Evolutionary conservation across 257 asterid genomes (phyloP).

Genomic region (Forsythia viridissima): DNA sequence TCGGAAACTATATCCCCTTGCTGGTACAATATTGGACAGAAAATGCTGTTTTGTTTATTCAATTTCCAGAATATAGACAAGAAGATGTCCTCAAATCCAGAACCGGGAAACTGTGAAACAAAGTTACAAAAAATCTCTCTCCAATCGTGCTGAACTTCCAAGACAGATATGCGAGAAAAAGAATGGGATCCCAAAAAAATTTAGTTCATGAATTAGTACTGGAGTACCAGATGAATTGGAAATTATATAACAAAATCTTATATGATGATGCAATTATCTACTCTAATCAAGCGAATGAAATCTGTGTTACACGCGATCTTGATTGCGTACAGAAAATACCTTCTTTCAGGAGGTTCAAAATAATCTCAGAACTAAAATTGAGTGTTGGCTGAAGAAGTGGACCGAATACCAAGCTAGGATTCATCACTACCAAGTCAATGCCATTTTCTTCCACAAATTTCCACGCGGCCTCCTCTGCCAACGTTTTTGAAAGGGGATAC

Average conservation of each 20-base stretch:
- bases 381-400: conserved; percentile 54
- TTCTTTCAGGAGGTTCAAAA: conserved; percentile 30
- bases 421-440: conserved; percentile 41
- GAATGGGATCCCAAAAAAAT: too few relatives aligned
- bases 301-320: background rate
- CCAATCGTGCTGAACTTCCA: too few relatives aligned
- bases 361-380: conserved; percentile 20
- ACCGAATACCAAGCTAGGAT: conserved; percentile 48
- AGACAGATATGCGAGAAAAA: too few relatives aligned
- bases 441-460: conserved; percentile 37
- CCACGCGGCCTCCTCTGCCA: conserved; percentile 55
- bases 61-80: too few relatives aligned
- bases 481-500: conserved; percentile 39
- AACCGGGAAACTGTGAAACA: too few relatives aligned
- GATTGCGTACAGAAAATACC: conserved; percentile 5
- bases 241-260: too few relatives aligned
- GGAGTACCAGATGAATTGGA: background rate
- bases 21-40: too few relatives aligned
- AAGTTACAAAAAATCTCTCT: too few relatives aligned
- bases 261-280: background rate
- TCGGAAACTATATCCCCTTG: too few relatives aligned
- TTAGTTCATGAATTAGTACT: too few relatives aligned
- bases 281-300: background rate
- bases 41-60: too few relatives aligned
- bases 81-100: too few relatives aligned